Conservation (phyloP, 1,139 yeast species). For the Hanseniaspora sp. region DNA sequence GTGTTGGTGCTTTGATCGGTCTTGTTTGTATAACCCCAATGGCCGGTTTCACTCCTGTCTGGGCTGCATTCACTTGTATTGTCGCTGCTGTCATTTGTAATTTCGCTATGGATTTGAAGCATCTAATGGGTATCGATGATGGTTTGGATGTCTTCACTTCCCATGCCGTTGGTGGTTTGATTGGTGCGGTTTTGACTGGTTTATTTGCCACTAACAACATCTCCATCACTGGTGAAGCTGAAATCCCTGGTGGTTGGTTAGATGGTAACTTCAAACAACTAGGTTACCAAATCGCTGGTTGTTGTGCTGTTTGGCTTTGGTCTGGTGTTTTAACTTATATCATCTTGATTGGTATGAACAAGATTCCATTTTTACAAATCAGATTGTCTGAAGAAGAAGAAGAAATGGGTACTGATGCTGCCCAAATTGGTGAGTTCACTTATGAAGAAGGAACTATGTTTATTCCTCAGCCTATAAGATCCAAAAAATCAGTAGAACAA, state of each 20-base stretch:
- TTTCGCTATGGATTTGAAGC: conserved; percentile 73
- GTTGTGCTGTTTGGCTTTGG: conserved; percentile 66
- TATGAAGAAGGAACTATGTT: conserved; percentile 55
- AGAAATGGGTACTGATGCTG: conserved; percentile 74
- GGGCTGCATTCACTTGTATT: conserved; percentile 79
- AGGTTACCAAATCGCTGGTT: conserved; percentile 87
- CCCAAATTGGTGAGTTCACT: conserved; percentile 80
- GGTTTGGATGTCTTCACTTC: conserved; percentile 91
- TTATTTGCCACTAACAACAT: conserved; percentile 89
- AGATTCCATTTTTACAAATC: conserved; percentile 68
- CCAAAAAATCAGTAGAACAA: conserved; percentile 28
- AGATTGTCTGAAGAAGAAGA: conserved; percentile 87
- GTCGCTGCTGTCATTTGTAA: conserved; percentile 71
- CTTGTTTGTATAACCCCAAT: conserved; percentile 95
- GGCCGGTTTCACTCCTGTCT: conserved; percentile 89
- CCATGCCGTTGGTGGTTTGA: conserved; percentile 88
- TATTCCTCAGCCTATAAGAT: conserved; percentile 69
- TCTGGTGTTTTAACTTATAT: conserved; percentile 66
- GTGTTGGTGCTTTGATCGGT: conserved; percentile 90
- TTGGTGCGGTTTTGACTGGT: conserved; percentile 77
- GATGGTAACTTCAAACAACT: conserved; percentile 82
- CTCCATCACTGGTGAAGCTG: conserved; percentile 48
- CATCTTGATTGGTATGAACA: conserved; percentile 61
- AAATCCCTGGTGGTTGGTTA: conserved; percentile 85
- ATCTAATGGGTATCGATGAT: conserved; percentile 67